A percentile compares a stretch with the other conserved stretches of the same genome.
These are phyloP conservation scores for Coemansia sp. DNA, from an alignment of 192 early-diverging fungal genomes.

Conservation along the genomic window DNA sequence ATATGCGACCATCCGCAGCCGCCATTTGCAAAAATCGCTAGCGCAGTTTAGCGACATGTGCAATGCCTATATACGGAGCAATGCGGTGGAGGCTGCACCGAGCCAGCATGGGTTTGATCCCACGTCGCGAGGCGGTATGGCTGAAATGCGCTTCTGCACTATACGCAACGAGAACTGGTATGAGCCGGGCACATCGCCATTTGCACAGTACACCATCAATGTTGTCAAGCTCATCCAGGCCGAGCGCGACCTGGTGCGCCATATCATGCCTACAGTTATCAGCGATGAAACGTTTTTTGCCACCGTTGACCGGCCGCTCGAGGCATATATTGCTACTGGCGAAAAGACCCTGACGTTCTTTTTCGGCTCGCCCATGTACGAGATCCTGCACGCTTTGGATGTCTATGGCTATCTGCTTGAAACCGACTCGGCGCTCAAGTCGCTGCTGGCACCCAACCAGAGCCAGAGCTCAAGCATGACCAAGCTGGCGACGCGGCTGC, in stretches of 20 bases:
- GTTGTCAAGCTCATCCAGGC: conserved; percentile 53
- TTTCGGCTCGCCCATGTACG: conserved; percentile 41
- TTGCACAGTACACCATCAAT: conserved; percentile 49
- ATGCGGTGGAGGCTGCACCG: conserved; percentile 21
- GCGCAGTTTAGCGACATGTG: conserved; percentile 52
- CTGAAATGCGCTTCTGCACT: conserved; percentile 44
- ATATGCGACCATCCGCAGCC: conserved; percentile 42
- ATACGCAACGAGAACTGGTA: conserved; percentile 51
- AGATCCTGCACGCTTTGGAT: conserved; percentile 48
- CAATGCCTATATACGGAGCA: conserved; percentile 30
- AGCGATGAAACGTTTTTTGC: conserved; percentile 39
- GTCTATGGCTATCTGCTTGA: conserved; percentile 48
- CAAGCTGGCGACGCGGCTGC: conserved; percentile 34
- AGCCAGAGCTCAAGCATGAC: conserved; percentile 34
- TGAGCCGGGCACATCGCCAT: conserved; percentile 49
- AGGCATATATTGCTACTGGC: conserved; percentile 36
- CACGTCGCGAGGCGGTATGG: conserved; percentile 16
- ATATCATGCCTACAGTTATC: conserved; percentile 50
- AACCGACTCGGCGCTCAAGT: conserved; percentile 29
- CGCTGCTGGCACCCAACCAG: conserved; percentile 30
- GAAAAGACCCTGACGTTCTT: conserved; percentile 46
- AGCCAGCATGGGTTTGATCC: conserved; percentile 18
- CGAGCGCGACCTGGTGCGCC: conserved; percentile 49
- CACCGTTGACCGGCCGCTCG: conserved; percentile 38
- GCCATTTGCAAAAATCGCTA: conserved; percentile 52